A percentile compares a stretch with the other conserved stretches of the same genome.
Evolutionary conservation across 352 stramenopile species (phyloP).

Genomic region (Phytopythium vexans): DNA sequence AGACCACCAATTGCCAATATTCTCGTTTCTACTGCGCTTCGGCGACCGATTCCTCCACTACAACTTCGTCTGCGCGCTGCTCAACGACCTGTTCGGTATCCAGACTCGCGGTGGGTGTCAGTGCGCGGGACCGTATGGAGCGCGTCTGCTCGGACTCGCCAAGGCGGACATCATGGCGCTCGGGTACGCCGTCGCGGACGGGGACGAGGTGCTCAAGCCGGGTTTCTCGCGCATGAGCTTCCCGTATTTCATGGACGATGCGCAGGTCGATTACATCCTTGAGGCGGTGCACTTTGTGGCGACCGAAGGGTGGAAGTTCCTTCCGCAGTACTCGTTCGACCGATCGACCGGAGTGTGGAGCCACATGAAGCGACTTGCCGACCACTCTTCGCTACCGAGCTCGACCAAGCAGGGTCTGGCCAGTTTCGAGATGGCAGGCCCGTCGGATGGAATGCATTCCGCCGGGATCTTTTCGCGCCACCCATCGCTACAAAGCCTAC

Average conservation of each 20-base stretch:
- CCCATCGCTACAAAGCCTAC: not conserved
- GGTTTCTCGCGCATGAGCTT: constrained; percentile 94
- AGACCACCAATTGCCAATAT: constrained; percentile 85
- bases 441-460: not conserved
- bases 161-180: constrained; percentile 60
- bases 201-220: constrained; percentile 92
- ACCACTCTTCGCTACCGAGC: no score
- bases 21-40: constrained; percentile 93
- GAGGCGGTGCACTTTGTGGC: constrained; percentile 92
- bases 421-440: not conserved
- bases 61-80: constrained; percentile 97
- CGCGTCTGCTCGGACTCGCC: constrained; percentile 89
- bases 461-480: no score
- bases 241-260: constrained; percentile 75
- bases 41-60: constrained; percentile 93
- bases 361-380: constrained; percentile 23
- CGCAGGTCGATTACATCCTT: constrained; percentile 93
- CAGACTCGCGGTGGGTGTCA: constrained; percentile 39
- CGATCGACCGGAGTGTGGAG: constrained; percentile 92
- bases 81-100: constrained; percentile 98
- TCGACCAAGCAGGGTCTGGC: not conserved
- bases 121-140: constrained; percentile 91
- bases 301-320: constrained; percentile 89
- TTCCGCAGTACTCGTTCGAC: constrained; percentile 95
- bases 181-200: constrained; percentile 84